Evolutionary conservation across 495 filamentous ascomycete genomes (phyloP).

Genomic region (Parathielavia appendiculata): DNA sequence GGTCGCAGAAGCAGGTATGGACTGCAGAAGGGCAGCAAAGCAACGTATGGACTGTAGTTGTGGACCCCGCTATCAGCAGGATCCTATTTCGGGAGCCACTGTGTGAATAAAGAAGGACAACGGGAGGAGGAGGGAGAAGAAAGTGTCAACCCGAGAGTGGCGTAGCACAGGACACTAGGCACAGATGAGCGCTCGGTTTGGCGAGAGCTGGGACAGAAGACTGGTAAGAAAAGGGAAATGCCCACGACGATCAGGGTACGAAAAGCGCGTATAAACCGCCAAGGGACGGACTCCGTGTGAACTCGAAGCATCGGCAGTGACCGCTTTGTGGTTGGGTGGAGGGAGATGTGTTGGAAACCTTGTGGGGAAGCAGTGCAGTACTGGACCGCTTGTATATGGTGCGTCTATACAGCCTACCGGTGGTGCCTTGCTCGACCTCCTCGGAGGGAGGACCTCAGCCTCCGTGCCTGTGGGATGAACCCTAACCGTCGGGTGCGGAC

Average conservation of each 20-base stretch:
- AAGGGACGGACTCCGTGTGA: background rate
- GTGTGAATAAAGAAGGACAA: background rate
- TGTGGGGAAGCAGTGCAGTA: constrained; percentile 5
- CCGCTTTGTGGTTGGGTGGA: constrained; percentile 8
- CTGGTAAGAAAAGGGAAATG: background rate
- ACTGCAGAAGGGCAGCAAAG: background rate
- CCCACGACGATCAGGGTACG: background rate
- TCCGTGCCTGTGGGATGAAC: constrained; percentile 19
- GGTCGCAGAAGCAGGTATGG: background rate
- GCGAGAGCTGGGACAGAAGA: background rate
- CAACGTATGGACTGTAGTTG: background rate
- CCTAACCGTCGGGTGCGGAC: constrained; percentile 3
- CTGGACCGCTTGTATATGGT: constrained; percentile 1
- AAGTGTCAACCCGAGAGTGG: constrained; percentile 2
- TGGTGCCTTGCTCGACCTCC: background rate
- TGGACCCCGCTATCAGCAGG: constrained; percentile 3
- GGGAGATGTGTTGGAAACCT: background rate
- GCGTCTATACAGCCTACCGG: constrained; percentile 1
- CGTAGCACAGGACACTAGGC: constrained; percentile 2
- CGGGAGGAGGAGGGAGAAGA: constrained; percentile 1
- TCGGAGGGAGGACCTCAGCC: constrained; percentile 14
- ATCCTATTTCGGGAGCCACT: background rate
- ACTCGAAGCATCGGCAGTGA: constrained; percentile 7
- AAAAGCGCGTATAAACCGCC: background rate
- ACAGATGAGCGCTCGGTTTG: background rate